Evolutionary conservation across 805 yeast species (phyloP), one percentile per base, ranked within the genome.

Genomic region (Isabelozyma pseudorhagii): DNA sequence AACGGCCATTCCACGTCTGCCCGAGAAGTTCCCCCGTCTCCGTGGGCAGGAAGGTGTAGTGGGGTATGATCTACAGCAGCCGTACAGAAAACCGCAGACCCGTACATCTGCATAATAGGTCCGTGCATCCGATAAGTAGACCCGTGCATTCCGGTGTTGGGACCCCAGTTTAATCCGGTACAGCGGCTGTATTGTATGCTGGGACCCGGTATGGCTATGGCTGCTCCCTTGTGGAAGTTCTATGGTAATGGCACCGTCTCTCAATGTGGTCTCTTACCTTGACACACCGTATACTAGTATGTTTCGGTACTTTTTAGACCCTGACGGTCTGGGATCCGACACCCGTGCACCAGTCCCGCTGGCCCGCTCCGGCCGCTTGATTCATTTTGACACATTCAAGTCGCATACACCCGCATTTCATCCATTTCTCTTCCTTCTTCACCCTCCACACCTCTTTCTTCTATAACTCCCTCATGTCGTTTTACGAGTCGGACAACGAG

Each of bases 401-500:
- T 13, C 18, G 17, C 17, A 15, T 15, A 15, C 17, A 15, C 5
- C 14, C 28, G 14, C 28, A 21, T 27, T 41, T 41, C 34, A 14
- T 41, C 14, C 44, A 9, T 3, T 13, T n/a, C 14, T 18, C 29
- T 31, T 34, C 38, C 5, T 13, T 13, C 8, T 42, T 18, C 38
- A 42, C 14, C 4, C 10, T n/a, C 11, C 1, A 1, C 38, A n/a
- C 9, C 5, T n/a, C 8, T 11, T 18, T 17, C 28, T 3, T 13
- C 27, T 6, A 10, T 38, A 11, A 11, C 36, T 4, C 44, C 15
- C 27, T 41, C 5, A 40, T 42, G 43, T 17, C 49, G 39, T 15
- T 42, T 15, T 46, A 48, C 44, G 58, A 53, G 21, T 58, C 64
- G 17, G 68, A 63, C 44, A 52, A 58, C 39, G 74, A 70, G 46